Evolutionary conservation across 2,329 filamentous ascomycete genomes (phyloP), one percentile per base, ranked within the genome.

Genomic region (Trichophyton simii): DNA sequence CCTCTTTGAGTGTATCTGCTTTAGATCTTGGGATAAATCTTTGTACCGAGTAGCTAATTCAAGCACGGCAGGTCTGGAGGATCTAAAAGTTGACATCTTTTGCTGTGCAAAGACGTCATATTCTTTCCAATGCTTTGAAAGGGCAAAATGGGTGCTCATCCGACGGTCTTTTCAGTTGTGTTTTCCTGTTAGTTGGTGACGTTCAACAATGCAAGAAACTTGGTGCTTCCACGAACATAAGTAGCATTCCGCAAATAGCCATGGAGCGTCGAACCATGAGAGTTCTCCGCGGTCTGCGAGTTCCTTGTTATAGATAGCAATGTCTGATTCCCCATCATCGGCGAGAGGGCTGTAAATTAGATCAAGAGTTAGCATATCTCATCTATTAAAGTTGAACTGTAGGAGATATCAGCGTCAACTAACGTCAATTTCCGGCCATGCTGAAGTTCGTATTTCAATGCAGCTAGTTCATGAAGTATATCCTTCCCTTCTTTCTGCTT

Each of bases 191-290:
- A 28, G 25, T 5, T 9, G 20, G 18, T 9, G 52, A 50, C 60
- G 20, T 2, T 38, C 13, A 22, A 5, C 8, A 13, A 6, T 3
- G 9, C 5, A 50, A 57, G 57, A 4, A 59, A 50, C 18, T 18
- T 44, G 15, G 28, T 18, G 20, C 13, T 11, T 44, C 28, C n/a
- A 67, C 73, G 57, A 68, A 76, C 74, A 97, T 62, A 99, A 82
- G 73, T 97, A 97, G 78, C 94, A 97, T 78, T 99, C 94, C 28
- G 87, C 80, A 74, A 84, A 99, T 1, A 99, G 81, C 94, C 94
- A 99, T 4, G 91, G 83, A 3, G 87, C 84, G 65, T 87, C 82
- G 71, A 92, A 87, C 94, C 94, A 99, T 55, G 82, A 85, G 0
- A 88, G 84, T 55, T 81, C 83, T 50, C 86, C 88, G 20, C 90